Conservation (phyloP, 768 basidiomycete genomes). For the Podaxis mareebaensis region DNA sequence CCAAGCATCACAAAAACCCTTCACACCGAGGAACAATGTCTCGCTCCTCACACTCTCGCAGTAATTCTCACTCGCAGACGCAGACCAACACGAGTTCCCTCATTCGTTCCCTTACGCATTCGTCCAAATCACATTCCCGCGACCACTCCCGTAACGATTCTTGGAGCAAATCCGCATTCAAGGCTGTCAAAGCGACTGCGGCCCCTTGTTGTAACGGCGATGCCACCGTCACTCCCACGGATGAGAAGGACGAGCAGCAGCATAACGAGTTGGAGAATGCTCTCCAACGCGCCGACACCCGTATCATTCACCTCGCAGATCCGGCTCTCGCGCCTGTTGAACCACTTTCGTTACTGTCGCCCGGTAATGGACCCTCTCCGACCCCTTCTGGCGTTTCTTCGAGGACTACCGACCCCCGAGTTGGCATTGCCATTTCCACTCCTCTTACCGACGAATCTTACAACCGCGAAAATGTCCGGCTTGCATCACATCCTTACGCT, state of each 20-base stretch:
- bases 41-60: conserved; percentile 7
- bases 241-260: conserved; percentile 24
- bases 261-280: conserved; percentile 37
- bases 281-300: conserved; percentile 39
- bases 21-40: conserved; percentile 9
- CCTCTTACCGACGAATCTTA: conserved; percentile 29
- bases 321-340: conserved; percentile 37
- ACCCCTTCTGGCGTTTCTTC: conserved; percentile 29
- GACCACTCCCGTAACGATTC: conserved; percentile 45
- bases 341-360: conserved; percentile 12
- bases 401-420: conserved; percentile 29
- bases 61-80: not conserved
- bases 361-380: conserved; percentile 9
- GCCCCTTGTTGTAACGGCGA: conserved; percentile 19
- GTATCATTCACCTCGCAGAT: conserved; percentile 43
- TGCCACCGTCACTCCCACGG: conserved; percentile 5
- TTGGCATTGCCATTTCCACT: conserved; percentile 40
- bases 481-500: conserved; percentile 52
- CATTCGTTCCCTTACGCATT: conserved; percentile 4
- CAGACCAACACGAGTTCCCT: conserved; percentile 11
- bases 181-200: conserved; percentile 37
- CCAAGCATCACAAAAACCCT: conserved; percentile 9
- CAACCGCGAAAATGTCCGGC: conserved; percentile 31
- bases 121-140: conserved; percentile 19
- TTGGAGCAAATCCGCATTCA: conserved; percentile 42